Evolutionary conservation across 129 eudicot genomes (phyloP).

Genomic region (Chrysanthemum seticuspe): DNA sequence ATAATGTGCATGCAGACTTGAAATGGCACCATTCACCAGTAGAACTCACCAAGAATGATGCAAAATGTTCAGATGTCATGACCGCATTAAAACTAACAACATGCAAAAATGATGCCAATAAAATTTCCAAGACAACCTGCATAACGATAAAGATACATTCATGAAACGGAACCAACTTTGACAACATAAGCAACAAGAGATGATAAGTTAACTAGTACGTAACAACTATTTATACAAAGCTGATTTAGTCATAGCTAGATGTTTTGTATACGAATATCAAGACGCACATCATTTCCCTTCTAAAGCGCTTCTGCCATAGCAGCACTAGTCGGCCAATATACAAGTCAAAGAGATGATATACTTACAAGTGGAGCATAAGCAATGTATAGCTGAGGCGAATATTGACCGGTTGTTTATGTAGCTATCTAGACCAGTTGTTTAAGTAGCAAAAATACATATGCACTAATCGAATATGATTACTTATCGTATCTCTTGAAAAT

Average conservation of each 20-base stretch:
- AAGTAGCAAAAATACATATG: too few species aligned
- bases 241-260: not conserved
- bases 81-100: constrained; percentile 98
- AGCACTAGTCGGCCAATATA: not conserved
- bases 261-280: not conserved
- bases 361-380: too few species aligned
- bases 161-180: too few species aligned
- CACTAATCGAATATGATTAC: too few species aligned
- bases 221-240: not conserved
- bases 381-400: constrained; percentile 82
- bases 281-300: not conserved
- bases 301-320: not conserved
- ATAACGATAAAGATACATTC: too few species aligned
- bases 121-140: constrained; percentile 93
- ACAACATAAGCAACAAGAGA: constrained; percentile 8
- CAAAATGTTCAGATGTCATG: constrained; percentile 98
- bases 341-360: constrained; percentile 5
- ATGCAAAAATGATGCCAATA: constrained; percentile 92
- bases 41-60: constrained; percentile 84
- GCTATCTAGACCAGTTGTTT: too few species aligned
- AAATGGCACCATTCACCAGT: constrained; percentile 2
- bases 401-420: constrained; percentile 97
- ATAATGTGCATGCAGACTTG: constrained; percentile 2
- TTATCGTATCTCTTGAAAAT: too few species aligned
- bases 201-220: not conserved